Conservation (phyloP, 78 protist species). For the Bigelowiella natans region DNA sequence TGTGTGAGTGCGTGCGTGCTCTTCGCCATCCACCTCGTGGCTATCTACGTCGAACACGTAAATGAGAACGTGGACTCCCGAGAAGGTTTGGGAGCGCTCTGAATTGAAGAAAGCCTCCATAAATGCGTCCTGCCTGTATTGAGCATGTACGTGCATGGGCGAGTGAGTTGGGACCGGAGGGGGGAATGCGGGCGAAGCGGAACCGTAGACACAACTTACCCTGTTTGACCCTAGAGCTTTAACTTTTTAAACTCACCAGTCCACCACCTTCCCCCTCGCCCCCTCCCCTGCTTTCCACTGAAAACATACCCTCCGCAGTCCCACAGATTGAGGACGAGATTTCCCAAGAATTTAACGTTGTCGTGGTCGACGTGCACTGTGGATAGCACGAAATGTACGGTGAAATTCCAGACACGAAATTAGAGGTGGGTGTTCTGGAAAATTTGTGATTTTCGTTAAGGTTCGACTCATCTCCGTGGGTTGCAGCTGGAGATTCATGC, state of each 20-base stretch:
- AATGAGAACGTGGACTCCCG: conserved; percentile 85
- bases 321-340: conserved; percentile 89
- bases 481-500: no score
- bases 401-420: no score
- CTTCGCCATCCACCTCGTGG: background rate
- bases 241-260: no score
- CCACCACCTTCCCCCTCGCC: no score
- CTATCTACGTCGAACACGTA: conserved; percentile 86
- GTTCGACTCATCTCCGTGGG: no score
- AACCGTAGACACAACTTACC: no score
- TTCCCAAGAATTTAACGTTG: conserved; percentile 90
- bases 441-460: no score
- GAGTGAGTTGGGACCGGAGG: no score
- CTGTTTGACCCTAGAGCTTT: no score
- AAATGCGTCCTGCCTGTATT: conserved; percentile 81
- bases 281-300: background rate
- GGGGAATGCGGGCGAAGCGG: no score
- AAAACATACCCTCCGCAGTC: conserved; percentile 86
- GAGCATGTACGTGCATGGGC: background rate
- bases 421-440: no score
- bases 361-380: conserved; percentile 86
- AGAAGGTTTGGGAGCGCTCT: conserved; percentile 88
- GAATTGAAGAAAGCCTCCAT: conserved; percentile 83
- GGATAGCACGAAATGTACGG: background rate
- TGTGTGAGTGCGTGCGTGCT: background rate